Evolutionary conservation across 345 rosid genomes (phyloP), one percentile per base, ranked within the genome.

Genomic region (Arabidopsis arenosa): DNA sequence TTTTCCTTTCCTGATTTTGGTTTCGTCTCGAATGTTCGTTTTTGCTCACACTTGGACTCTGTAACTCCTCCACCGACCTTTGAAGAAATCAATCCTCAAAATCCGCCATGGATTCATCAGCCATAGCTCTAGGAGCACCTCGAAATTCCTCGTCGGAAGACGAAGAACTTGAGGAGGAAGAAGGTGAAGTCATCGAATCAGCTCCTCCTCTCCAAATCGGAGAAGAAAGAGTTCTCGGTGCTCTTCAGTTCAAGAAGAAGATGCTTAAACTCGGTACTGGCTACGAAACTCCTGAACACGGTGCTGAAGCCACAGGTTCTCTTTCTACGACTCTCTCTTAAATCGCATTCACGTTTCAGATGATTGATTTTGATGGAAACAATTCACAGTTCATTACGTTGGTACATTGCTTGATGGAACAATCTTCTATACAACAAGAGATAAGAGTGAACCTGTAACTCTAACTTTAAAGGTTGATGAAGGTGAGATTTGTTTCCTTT

Each of bases 191-290:
- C 6, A 37, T 39, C 66, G 87, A 87, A 69, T 87, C 92, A 23
- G 86, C 88, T 63, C 89, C 88, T 3, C 85, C 95, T 58, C 86
- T 79, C 35, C 73, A 83, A 68, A 84, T 90, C 21, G 88, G 88
- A 8, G 85, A 90, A 57, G 90, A 87, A 84, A 84, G 90, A 58
- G 80, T 63, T 66, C 65, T 85, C 18, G 61, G 53, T 39, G 62
- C 63, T 18, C 41, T 40, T 79, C 3, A 86, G 85, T 28, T 87
- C 33, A 66, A 51, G 13, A 66, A 66, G 48, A 66, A 66, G 47
- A 33, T 66, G 1, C 44, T 66, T 11, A 49, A 66, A 66, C n/a
- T 12, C 58, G 59, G 70, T 4, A 5, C 14, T 18, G 85, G 82
- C 33, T 83, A 81, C 80, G 96, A 86, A 70, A 81, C 83, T 41